Conservation (phyloP, 257 asterid species). For the Primulina huaijiensis region DNA sequence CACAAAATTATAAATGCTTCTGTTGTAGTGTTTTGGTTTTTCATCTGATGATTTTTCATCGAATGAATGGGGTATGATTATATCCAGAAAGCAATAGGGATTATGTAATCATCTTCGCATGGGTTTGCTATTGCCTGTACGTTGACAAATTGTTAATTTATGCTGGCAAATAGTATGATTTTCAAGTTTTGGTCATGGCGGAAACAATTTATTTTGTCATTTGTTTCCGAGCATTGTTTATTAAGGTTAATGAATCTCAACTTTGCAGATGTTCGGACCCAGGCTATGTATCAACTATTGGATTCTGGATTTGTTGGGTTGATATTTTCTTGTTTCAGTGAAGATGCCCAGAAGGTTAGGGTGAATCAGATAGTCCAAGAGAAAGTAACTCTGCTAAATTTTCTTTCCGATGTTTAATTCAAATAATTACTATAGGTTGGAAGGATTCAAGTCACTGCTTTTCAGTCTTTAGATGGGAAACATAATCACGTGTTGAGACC, state of each 20-base stretch:
- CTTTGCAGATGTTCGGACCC: slow-evolving; percentile 86
- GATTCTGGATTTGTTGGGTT: slow-evolving; percentile 97
- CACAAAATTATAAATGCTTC: not conserved
- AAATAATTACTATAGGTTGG: slow-evolving; percentile 65
- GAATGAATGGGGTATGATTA: not conserved
- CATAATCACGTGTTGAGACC: slow-evolving; percentile 62
- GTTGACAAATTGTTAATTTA: not conserved
- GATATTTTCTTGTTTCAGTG: slow-evolving; percentile 97
- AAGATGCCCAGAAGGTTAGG: slow-evolving; percentile 92
- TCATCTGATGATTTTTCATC: not conserved
- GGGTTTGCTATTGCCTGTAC: not conserved
- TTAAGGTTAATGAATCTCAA: not conserved
- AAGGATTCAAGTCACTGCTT: slow-evolving; percentile 90
- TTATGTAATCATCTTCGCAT: not conserved
- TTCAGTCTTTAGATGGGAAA: slow-evolving; percentile 96
- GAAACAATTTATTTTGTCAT: not conserved
- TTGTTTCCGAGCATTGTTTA: not conserved
- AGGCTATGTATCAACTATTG: slow-evolving; percentile 96
- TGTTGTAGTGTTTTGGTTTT: not conserved
- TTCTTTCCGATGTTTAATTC: slow-evolving; percentile 18
- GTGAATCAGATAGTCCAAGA: slow-evolving; percentile 11
- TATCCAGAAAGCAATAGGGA: not conserved
- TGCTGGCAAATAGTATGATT: not conserved
- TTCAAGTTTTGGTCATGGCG: not conserved
- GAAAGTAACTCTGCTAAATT: slow-evolving; percentile 14